Conservation (phyloP, 2,329 filamentous ascomycete genomes). For the Botryosphaeria dothidea region DNA sequence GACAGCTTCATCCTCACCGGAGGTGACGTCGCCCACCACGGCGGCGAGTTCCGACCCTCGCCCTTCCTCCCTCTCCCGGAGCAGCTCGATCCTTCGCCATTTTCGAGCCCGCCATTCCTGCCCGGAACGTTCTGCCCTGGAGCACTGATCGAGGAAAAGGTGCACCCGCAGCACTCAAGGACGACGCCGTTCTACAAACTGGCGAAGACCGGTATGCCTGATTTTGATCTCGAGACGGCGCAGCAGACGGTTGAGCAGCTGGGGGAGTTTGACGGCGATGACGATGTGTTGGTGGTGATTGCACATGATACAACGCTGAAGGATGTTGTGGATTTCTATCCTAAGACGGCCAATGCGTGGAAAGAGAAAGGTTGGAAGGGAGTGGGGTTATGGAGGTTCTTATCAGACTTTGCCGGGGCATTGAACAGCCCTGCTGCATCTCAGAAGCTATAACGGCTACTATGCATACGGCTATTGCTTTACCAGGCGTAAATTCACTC, state of each 20-base stretch:
- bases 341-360: slow-evolving; percentile 28
- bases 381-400: slow-evolving; percentile 29
- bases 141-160: background rate
- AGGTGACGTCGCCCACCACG: background rate
- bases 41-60: background rate
- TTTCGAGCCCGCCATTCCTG: background rate
- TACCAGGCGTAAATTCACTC: no score
- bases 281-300: slow-evolving; percentile 29
- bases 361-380: slow-evolving; percentile 27
- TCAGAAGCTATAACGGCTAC: no score
- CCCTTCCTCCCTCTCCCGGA: slow-evolving; percentile 6
- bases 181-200: slow-evolving; percentile 2
- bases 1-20: slow-evolving; percentile 1
- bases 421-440: background rate
- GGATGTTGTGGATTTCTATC: slow-evolving; percentile 29
- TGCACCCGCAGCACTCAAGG: background rate
- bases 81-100: background rate
- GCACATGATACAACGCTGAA: slow-evolving; percentile 30
- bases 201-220: background rate
- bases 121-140: background rate
- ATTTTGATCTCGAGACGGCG: slow-evolving; percentile 18
- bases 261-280: slow-evolving; percentile 28
- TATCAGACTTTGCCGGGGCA: slow-evolving; percentile 20
- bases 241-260: slow-evolving; percentile 25
- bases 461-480: no score